Evolutionary conservation across 352 stramenopile genomes (phyloP), one percentile per base, ranked within the genome.

Genomic region (Phytophthora palmivora): DNA sequence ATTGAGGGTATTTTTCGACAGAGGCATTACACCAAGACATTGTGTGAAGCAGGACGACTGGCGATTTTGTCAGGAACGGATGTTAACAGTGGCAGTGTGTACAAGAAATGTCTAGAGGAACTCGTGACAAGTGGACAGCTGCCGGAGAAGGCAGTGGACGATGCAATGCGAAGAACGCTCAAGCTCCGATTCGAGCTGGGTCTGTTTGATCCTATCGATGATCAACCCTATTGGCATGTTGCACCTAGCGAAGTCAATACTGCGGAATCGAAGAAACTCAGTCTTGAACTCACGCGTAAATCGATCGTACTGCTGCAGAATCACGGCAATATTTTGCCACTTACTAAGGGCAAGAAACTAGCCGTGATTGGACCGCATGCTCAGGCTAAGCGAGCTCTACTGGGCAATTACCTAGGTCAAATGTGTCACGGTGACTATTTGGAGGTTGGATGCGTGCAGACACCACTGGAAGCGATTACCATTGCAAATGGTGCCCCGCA

Each of bases 291-390:
- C 21, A 83, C 87, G n/a, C 69, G 74, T 16, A 90, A 97, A 65
- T 97, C 82, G 34, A 79, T 98, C n/a, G 89, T 98, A 16, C 70
- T 99, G 12, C 74, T 98, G 11, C 95, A 98, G 70, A 98, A 99
- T 70, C 58, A 82, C 4, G 67, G 78, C 6, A 60, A 77, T 4
- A 65, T 81, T 5, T 74, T 98, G 18, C 94, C 93, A 4, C 49
- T 98, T 15, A 8, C 16, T 16, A 82, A 82, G 39, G 68, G 55
- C 28, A 75, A 49, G 7, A 86, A 82, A 22, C 15, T 94, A 3
- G 85, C 85, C 1, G 78, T 98, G 12, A 58, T 97, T 26, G 93
- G 93, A 10, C 93, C 92, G 4, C 88, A 97, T 45, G 83, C 84
- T 0, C 63, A 79, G 12, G 74, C 84, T 0, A 72, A 73, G 1